Base-by-base conservation (phyloP, 2,329 filamentous ascomycete genomes). In the Fusarium solani-melongenae region DNA sequence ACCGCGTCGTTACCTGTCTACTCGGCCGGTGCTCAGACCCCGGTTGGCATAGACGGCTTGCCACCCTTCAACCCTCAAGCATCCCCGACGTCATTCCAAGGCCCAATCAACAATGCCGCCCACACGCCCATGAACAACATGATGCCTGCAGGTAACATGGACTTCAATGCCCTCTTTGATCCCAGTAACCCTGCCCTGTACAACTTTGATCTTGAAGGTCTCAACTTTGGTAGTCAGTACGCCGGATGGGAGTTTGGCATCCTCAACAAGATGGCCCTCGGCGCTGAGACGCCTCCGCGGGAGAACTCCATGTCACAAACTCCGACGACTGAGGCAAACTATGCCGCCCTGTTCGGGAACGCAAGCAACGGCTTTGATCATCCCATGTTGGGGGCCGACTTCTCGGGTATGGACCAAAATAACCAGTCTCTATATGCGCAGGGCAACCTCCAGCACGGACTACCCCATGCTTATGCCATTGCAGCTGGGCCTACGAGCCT, bases 181-280 rank as follows among this genome's bases (percentile, higher is more conserved):
- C 94, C 94, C 0, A 96, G 94, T 79, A 96, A 98, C 80, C 94
- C 95, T 5, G 93, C 95, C 1, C 85, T 98, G 64, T 98, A 97
- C 88, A 98, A 98, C 81, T 98, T 98, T 82, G 95, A 98, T 81
- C 90, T 98, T 12, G 95, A 97, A 64, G 95, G 94, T 67, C 89
- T 98, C 81, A 84, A 84, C 65, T 99, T 98, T 82, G 95, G 95
- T 64, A 98, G 96, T 80, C 94, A 97, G 73, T 99, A 98, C 80
- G 96, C 95, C 69, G 96, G 95, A 20, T 88, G 98, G 82, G 96
- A 98, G 82, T 98, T 98, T 81, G 93, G 95, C 62, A 98, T 98
- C 90, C 89, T 99, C 0, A 95, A 94, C 31, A 96, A 98, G 81
- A 97, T 99, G 93, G 94, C 94, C 6, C 73, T 83, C 14, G 68